Percentiles rank a stretch among this genome's conserved stretches.
These are phyloP conservation scores for Marasmius oreades DNA, from an alignment of 1,284 basidiomycete species.

Conservation along the genomic window DNA sequence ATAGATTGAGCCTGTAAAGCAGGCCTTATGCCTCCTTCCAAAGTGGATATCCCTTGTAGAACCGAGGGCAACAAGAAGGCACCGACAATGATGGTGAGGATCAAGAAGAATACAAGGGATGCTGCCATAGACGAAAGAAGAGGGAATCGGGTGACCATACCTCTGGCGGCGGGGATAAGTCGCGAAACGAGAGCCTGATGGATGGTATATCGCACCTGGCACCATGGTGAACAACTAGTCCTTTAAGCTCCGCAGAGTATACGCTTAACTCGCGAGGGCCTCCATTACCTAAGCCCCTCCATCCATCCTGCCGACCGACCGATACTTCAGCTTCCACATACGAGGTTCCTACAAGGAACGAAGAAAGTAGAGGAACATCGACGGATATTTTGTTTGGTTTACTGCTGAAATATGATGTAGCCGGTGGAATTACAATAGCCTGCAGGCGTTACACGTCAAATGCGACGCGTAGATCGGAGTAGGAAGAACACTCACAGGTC, in stretches of 20 bases:
- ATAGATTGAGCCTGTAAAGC: background rate
- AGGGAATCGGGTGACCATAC: slow-evolving; percentile 68
- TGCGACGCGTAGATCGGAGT: background rate
- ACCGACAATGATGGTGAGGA: slow-evolving; percentile 46
- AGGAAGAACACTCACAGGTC: slow-evolving; percentile 53
- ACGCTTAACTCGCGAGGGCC: slow-evolving; percentile 70
- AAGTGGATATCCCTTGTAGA: slow-evolving; percentile 21
- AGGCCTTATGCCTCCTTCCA: slow-evolving; percentile 3
- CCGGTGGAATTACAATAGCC: slow-evolving; percentile 55
- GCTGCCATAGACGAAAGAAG: slow-evolving; percentile 44
- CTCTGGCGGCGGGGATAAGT: slow-evolving; percentile 36
- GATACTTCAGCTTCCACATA: slow-evolving; percentile 52
- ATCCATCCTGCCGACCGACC: slow-evolving; percentile 65
- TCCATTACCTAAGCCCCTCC: slow-evolving; percentile 63
- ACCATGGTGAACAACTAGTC: slow-evolving; percentile 59
- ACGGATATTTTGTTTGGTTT: slow-evolving; percentile 41
- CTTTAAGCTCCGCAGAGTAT: slow-evolving; percentile 53
- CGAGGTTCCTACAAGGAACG: slow-evolving; percentile 47
- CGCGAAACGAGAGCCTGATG: slow-evolving; percentile 1
- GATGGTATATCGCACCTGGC: slow-evolving; percentile 47
- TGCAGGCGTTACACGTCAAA: slow-evolving; percentile 24
- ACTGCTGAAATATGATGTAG: slow-evolving; percentile 35
- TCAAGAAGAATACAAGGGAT: slow-evolving; percentile 46
- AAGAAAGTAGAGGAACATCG: slow-evolving; percentile 49
- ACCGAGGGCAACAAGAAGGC: slow-evolving; percentile 51